phyloP scores from a whole-genome alignment of 1,139 yeast species.

The Pneumocystis carinii region DNA sequence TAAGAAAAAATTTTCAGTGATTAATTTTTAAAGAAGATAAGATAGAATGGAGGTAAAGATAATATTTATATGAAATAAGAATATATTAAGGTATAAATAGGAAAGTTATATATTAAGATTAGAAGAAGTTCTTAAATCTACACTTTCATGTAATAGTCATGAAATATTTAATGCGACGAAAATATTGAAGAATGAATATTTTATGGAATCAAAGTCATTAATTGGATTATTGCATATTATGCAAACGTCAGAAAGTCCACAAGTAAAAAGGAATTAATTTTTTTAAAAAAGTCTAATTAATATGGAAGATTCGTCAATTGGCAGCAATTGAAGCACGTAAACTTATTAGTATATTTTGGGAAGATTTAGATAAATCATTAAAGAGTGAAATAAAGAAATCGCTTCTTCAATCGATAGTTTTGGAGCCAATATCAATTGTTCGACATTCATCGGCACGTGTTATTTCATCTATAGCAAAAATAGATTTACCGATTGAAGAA shows the following conservation, averaged over 20 bases:
- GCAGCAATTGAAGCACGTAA: constrained; percentile 95
- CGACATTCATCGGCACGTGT: constrained; percentile 86
- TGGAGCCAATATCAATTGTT: constrained; percentile 48
- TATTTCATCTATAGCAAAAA: constrained; percentile 68
- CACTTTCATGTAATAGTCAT: background rate
- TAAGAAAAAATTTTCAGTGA: background rate
- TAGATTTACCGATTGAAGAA: constrained; percentile 47
- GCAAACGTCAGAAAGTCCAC: constrained; percentile 29
- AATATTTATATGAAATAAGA: background rate
- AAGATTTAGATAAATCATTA: constrained; percentile 27
- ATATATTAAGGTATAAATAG: background rate
- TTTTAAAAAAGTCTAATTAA: constrained; percentile 29
- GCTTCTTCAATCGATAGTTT: constrained; percentile 54
- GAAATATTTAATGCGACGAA: constrained; percentile 44
- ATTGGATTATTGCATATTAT: constrained; percentile 74
- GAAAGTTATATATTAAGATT: background rate
- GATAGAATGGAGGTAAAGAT: background rate
- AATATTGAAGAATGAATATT: constrained; percentile 59
- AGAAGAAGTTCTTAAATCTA: background rate
- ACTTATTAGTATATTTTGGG: constrained; percentile 63
- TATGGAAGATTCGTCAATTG: constrained; percentile 53
- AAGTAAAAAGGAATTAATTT: no score
- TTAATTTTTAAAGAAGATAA: background rate
- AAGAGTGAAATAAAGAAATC: constrained; percentile 52
- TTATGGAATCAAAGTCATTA: constrained; percentile 53